Conservation (phyloP, 768 basidiomycete genomes). For the Kwoniella bestiolae region DNA sequence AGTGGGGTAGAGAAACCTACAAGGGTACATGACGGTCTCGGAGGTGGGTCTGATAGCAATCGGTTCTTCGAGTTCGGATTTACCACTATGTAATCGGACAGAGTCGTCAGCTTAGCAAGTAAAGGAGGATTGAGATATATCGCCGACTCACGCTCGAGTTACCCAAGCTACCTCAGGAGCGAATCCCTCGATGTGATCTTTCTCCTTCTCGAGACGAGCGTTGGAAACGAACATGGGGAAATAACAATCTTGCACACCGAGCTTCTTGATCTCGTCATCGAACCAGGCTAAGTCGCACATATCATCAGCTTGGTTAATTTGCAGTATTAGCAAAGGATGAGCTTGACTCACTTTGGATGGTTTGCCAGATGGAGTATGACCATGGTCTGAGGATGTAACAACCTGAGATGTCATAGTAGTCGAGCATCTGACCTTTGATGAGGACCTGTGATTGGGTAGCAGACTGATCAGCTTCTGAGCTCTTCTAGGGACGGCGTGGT, state of each 20-base stretch:
- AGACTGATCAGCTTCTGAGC: neutral
- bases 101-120: neutral
- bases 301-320: neutral
- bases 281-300: constrained; percentile 73
- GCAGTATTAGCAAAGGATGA: neutral
- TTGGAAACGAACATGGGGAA: constrained; percentile 98
- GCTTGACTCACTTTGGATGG: constrained; percentile 74
- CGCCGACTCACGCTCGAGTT: constrained; percentile 76
- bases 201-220: constrained; percentile 92
- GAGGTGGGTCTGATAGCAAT: constrained; percentile 98
- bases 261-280: constrained; percentile 84
- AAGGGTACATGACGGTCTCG: constrained; percentile 99
- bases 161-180: constrained; percentile 99
- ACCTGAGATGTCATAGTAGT: constrained; percentile 97
- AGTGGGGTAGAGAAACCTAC: constrained; percentile 61
- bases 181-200: constrained; percentile 98
- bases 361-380: constrained; percentile 97
- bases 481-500: no score
- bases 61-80: constrained; percentile 91
- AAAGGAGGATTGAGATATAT: neutral
- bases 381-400: constrained; percentile 98
- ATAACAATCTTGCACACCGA: constrained; percentile 95
- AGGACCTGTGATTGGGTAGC: constrained; percentile 68
- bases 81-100: constrained; percentile 67
- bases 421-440: constrained; percentile 96